A percentile compares a stretch with the other conserved stretches of the same genome.
phyloP scores from a whole-genome alignment of 352 stramenopile genomes.

The Phytophthora capsici region DNA sequence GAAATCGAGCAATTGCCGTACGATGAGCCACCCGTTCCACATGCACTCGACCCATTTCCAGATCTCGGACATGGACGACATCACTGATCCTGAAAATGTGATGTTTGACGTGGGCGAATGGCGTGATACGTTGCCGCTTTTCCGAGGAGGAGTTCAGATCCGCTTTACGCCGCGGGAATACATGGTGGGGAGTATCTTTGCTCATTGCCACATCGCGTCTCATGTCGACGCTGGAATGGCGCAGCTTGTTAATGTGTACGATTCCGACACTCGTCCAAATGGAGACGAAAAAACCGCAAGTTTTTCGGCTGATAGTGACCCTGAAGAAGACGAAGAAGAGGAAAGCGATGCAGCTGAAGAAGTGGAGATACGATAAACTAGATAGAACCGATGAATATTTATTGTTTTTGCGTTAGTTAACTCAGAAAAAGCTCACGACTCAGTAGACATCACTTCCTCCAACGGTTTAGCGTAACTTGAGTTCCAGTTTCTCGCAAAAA shows the following conservation, averaged over 20 bases:
- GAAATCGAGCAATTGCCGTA: conserved; percentile 51
- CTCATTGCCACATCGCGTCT: conserved; percentile 77
- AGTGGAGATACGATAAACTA: conserved; percentile 19
- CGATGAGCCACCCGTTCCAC: conserved; percentile 84
- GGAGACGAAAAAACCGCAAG: conserved; percentile 13
- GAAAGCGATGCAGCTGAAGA: conserved; percentile 6
- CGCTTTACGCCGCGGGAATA: conserved; percentile 69
- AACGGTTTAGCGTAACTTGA: conserved; percentile 66
- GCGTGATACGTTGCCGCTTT: conserved; percentile 81
- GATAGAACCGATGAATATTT: conserved; percentile 28
- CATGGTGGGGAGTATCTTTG: conserved; percentile 73
- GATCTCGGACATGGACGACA: conserved; percentile 50
- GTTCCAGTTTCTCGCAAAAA: conserved; percentile 84
- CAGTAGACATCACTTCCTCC: conserved; percentile 11
- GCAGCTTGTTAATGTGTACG: conserved; percentile 66
- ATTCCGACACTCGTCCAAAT: conserved; percentile 6
- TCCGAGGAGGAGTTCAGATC: conserved; percentile 64
- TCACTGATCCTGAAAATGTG: conserved; percentile 56
- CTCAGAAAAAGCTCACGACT: background rate
- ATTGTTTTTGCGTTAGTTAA: conserved; percentile 17
- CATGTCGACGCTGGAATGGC: conserved; percentile 80
- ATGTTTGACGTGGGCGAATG: conserved; percentile 73
- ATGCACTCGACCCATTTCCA: conserved; percentile 83
- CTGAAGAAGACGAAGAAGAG: conserved; percentile 8
- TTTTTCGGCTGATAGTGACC: background rate